A percentile compares a stretch with the other conserved stretches of the same genome.
Conservation (phyloP, 23 red algal species). For the Gracilaria vermiculophylla region DNA sequence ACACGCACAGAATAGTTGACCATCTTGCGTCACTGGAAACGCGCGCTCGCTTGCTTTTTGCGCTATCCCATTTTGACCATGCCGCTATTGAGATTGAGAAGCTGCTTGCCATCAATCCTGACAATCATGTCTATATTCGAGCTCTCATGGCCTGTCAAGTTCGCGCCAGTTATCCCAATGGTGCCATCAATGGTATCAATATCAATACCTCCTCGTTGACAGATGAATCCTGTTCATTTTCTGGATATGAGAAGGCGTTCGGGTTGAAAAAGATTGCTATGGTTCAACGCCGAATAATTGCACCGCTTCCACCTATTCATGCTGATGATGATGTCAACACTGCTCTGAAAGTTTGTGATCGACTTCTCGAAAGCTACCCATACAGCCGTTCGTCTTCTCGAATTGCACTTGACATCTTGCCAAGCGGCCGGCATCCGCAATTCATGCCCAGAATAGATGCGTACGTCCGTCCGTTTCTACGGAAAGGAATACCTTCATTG, state of each 20-base stretch:
- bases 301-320: slow-evolving; percentile 1
- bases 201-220: background rate
- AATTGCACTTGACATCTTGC: slow-evolving; percentile 42
- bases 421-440: slow-evolving; percentile 29
- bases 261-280: slow-evolving; percentile 26
- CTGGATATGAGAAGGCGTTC: background rate
- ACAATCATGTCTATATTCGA: slow-evolving; percentile 71
- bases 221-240: background rate
- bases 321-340: background rate
- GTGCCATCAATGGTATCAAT: background rate
- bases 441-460: slow-evolving; percentile 68
- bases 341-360: slow-evolving; percentile 45
- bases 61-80: slow-evolving; percentile 45
- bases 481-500: slow-evolving; percentile 73
- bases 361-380: background rate
- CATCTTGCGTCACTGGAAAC: slow-evolving; percentile 57
- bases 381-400: slow-evolving; percentile 31
- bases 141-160: slow-evolving; percentile 29
- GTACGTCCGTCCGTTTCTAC: slow-evolving; percentile 75
- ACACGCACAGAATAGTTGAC: slow-evolving; percentile 54
- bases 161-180: background rate
- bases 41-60: slow-evolving; percentile 51
- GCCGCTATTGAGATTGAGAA: slow-evolving; percentile 22
- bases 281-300: slow-evolving; percentile 10
- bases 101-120: slow-evolving; percentile 76